Conservation (phyloP, 176 grass and related monocot species). For the Rhipidocladum racemiflorum region DNA sequence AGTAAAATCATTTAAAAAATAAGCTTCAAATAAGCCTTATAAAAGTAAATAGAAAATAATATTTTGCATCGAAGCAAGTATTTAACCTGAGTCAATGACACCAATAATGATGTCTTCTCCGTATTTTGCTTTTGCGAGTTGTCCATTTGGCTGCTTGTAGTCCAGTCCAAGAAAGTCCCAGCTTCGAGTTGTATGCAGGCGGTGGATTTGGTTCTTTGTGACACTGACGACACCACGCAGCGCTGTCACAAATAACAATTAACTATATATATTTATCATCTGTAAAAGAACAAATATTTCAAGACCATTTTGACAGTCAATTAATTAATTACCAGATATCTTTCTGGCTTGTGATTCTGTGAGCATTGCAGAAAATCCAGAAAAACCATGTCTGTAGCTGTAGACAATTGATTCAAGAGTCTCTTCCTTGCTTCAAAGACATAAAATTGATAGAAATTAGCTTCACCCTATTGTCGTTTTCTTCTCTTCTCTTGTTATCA, state of each 20-base stretch:
- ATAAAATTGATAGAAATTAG: not conserved
- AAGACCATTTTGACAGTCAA: too few species aligned
- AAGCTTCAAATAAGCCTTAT: too few species aligned
- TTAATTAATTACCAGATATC: not conserved
- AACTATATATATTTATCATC: too few species aligned
- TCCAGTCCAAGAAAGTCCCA: not conserved
- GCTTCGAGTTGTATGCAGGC: not conserved
- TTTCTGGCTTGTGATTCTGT: not conserved
- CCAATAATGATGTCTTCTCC: not conserved
- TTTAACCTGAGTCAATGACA: not conserved
- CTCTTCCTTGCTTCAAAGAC: slow-evolving; percentile 45
- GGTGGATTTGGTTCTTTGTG: not conserved
- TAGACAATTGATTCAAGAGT: slow-evolving; percentile 49
- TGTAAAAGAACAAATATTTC: too few species aligned
- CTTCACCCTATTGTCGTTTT: not conserved
- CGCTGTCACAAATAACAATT: too few species aligned
- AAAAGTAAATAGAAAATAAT: too few species aligned
- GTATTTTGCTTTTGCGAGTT: not conserved
- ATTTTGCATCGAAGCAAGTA: too few species aligned
- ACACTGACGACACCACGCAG: not conserved
- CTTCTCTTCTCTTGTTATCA: too few species aligned
- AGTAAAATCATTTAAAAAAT: too few species aligned
- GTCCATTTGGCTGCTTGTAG: not conserved
- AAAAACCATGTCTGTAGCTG: slow-evolving; percentile 54
- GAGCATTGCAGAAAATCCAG: slow-evolving; percentile 50